These are phyloP conservation scores for Yamadazyma spencermartinsiae DNA, from an alignment of 1,139 yeast genomes.

Conservation along the genomic window DNA sequence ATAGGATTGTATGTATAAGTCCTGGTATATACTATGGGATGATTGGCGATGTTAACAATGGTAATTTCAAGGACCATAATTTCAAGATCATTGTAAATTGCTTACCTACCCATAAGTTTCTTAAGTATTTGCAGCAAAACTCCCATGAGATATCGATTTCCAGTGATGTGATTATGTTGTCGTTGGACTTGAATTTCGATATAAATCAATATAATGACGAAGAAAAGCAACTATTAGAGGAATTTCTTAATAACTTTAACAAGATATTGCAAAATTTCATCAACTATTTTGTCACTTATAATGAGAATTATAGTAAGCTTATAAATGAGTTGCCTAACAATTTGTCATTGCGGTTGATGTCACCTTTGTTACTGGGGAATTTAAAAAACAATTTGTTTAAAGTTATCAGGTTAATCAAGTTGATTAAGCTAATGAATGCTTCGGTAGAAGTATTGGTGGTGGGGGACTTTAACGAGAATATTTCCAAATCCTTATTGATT, in stretches of 20 bases:
- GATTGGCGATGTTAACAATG: conserved; percentile 9
- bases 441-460: conserved; percentile 38
- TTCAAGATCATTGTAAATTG: conserved; percentile 46
- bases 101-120: conserved; percentile 34
- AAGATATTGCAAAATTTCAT: conserved; percentile 42
- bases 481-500: conserved; percentile 37
- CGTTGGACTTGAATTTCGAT: conserved; percentile 40
- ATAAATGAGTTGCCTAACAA: conserved; percentile 35
- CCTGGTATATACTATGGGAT: conserved; percentile 16
- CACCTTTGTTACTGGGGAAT: conserved; percentile 43
- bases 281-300: conserved; percentile 36
- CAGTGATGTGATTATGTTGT: conserved; percentile 40
- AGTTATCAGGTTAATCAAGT: conserved; percentile 37
- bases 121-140: conserved; percentile 22
- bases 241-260: conserved; percentile 31
- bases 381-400: conserved; percentile 40
- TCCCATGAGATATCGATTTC: conserved; percentile 24
- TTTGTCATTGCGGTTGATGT: conserved; percentile 26
- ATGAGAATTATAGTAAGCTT: conserved; percentile 27
- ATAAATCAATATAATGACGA: conserved; percentile 19
- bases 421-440: conserved; percentile 35
- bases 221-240: conserved; percentile 22
- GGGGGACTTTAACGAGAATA: conserved; percentile 35
- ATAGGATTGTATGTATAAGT: conserved; percentile 1
- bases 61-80: conserved; percentile 25